Base-by-base conservation (phyloP, 345 rosid genomes). In the Eucalyptus decipiens region DNA sequence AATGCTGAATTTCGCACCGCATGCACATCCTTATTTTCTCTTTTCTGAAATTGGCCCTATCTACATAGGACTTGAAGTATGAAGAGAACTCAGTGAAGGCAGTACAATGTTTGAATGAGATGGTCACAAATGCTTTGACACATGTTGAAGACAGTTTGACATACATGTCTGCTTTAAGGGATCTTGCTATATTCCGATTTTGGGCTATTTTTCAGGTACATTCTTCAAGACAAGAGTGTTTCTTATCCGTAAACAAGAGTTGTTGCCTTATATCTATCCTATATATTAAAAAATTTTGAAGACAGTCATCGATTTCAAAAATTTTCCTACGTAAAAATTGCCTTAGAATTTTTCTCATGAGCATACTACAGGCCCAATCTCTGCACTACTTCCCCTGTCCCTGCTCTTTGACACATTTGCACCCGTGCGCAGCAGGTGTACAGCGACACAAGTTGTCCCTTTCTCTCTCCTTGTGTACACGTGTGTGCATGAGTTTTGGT, bases 181-280 rank as follows among this genome's bases (percentile, higher is more conserved):
- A 95, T 89, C 95, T 94, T 89, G 90, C 95, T 88, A 95, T 95
- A 88, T 96, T 97, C 88, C 95, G 97, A 50, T 96, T 96, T 90
- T 98, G 99, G 91, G 99, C 97, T 54, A 98, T 96, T 88, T 97
- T 98, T 92, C 98, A 98, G 95, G 96, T 96, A 90, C 67, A 60
- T 60, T n/a, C 9, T 19, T 86, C 47, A 12, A 65, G 48, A 28
- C 67, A 26, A 60, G 1, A 54, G 15, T 28, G 7, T 60, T 60
- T 60, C 67, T 60, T 26, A 28, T 60, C 7, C 7, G 32, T 60
- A 28, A 30, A 62, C 34, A 30, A 14, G 34, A 62, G 10, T 62
- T 62, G 34, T 62, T 60, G 67, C 67, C 10, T 65, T 30, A 65
- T 5, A 14, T 30, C 3, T 30, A 8, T 65, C 72, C 34, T 65